Conservation (phyloP, 352 stramenopile species). For the Globisporangium emineosum region DNA sequence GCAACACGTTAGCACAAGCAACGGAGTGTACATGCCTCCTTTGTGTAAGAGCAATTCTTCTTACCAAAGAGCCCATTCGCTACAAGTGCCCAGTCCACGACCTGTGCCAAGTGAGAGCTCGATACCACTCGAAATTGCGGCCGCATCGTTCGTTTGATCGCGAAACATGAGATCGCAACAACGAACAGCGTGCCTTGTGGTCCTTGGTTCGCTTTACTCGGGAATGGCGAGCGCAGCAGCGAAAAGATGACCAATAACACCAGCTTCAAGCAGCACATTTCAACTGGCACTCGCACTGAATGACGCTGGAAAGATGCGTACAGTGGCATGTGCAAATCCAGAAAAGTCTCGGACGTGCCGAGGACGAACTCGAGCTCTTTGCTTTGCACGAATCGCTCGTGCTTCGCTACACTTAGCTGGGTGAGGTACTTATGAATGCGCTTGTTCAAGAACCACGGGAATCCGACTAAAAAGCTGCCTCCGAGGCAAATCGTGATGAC, state of each 20-base stretch:
- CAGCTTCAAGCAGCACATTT: conserved; percentile 48
- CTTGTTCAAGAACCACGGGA: conserved; percentile 36
- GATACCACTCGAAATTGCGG: conserved; percentile 34
- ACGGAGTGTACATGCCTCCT: background rate
- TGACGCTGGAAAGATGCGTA: conserved; percentile 44
- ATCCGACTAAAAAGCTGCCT: conserved; percentile 40
- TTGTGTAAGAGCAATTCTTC: background rate
- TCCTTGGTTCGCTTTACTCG: conserved; percentile 39
- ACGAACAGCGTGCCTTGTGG: conserved; percentile 51
- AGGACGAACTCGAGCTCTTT: conserved; percentile 63
- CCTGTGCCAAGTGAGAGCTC: conserved; percentile 30
- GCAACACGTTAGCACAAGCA: background rate
- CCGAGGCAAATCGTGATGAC: conserved; percentile 33
- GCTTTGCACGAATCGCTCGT: conserved; percentile 45
- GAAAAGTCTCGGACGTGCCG: conserved; percentile 48
- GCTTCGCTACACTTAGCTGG: conserved; percentile 24
- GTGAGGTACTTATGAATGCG: conserved; percentile 33
- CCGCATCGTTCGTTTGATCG: conserved; percentile 22
- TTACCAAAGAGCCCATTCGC: conserved; percentile 52
- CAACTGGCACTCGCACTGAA: conserved; percentile 28
- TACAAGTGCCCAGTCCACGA: conserved; percentile 40
- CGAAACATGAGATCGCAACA: conserved; percentile 21
- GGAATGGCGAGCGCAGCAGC: conserved; percentile 38
- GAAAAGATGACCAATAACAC: conserved; percentile 47
- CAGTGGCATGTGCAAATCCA: conserved; percentile 54